Evolutionary conservation across 805 yeast genomes (phyloP), one percentile per base, ranked within the genome.

Genomic region (Yarrowia sp.): DNA sequence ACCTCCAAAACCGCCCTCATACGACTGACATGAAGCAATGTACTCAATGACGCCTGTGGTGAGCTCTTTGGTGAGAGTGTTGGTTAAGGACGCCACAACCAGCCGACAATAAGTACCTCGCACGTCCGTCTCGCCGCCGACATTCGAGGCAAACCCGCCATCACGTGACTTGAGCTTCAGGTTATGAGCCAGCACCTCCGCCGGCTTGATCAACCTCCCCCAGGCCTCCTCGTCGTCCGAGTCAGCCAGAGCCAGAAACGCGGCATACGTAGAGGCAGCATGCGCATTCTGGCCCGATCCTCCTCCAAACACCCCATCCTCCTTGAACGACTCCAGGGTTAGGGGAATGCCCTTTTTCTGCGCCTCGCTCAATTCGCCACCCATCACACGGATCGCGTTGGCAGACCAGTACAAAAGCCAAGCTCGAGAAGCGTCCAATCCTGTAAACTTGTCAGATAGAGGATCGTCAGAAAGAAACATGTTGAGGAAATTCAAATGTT

Each of bases 1-100:
- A 1, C 96, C 97, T 1, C 92, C 91, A 76, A 93, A 89, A 0
- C 99, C 99, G 28, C 99, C 99, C 76, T 96, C 99, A 73, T 83
- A 92, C 0, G 93, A 89, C 75, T 95, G 99, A 70, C 97, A 91
- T 11, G 73, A 68, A 0, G 76, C 70, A 13, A 95, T 69, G 86
- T 92, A 93, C 13, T 81, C 82, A 2, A 79, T 77, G 0, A 85
- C 81, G 5, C 83, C 84, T 14, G 76, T 77, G 0, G 76, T 68
- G 8, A 95, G 76, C 67, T 87, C 89, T 0, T 83, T 83, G 0
- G 91, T 86, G 32, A 85, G 48, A 0, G 92, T 80, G 66, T 84
- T 80, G 36, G 92, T 80, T 65, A 92, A 71, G 0, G 88, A 80
- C 0, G 95, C 91, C 4, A 87, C 80, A 9, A 85, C 83, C n/a